Base-by-base conservation (phyloP, 2,329 filamentous ascomycete genomes). In the Colletotrichum sp. region DNA sequence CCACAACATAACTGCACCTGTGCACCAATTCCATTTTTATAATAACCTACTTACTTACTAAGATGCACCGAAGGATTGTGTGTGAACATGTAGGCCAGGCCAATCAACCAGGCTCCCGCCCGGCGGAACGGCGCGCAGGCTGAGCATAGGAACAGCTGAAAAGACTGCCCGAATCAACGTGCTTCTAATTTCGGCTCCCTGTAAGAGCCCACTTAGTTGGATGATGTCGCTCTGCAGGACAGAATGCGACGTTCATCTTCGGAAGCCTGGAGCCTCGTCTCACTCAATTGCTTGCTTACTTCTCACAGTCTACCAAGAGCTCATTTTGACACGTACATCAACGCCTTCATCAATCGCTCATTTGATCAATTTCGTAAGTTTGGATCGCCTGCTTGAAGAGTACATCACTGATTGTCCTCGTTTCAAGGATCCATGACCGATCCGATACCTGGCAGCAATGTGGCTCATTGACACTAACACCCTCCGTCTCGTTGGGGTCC, bases 381-480 rank as follows among this genome's bases (percentile, higher is more conserved):
- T 0, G 6, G 0, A 52, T 52, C 0, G 10, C n/a, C 44, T 52
- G 44, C n/a, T 52, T 52, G 2, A 49, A 49, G 18, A 49, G 0
- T 13, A 49, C 0, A 0, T 59, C 0, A 28, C 21, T 24, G 55
- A 24, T 1, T 0, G 1, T 28, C 55, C 4, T 28, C 16, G 1
- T 2, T 26, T 1, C 26, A 26, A 26, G 55, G 32, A 34, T 18
- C 34, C 21, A 12, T 24, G 30, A 21, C 15, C 34, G 16, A 34
- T n/a, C 60, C 34, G 16, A 62, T n/a, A 32, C 5, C 30, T 10
- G 34, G 34, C 62, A 26, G 34, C 30, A 64, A 83, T 83, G 81
- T 77, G 82, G 28, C 78, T 83, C 8, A 77, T 83, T 8, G 78
- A 83, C 68, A 76, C 76, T 1, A 18, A 71, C 7, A 80, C 72